These are phyloP conservation scores for Podospora didyma DNA, from an alignment of 495 filamentous ascomycete species.

Conservation along the genomic window DNA sequence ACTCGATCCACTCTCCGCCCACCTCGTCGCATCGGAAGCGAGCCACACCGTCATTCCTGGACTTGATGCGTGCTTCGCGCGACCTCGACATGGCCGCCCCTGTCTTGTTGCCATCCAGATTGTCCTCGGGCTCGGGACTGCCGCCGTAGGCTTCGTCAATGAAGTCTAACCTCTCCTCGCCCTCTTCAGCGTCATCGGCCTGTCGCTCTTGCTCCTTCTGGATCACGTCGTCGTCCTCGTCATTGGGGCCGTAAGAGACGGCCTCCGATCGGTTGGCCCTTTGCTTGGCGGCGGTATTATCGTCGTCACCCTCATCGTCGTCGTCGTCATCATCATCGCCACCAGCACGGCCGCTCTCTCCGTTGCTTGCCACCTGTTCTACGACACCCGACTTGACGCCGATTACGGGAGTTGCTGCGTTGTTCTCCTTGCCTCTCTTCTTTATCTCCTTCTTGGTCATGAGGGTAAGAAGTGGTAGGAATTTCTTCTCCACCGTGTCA, in stretches of 20 bases:
- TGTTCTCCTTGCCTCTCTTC: constrained; percentile 63
- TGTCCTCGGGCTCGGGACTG: constrained; percentile 41
- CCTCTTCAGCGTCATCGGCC: constrained; percentile 47
- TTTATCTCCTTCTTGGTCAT: constrained; percentile 72
- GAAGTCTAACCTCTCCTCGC: constrained; percentile 41
- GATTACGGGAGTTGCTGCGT: constrained; percentile 72
- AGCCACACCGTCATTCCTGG: constrained; percentile 58
- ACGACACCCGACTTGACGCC: constrained; percentile 71
- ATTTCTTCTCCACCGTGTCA: constrained; percentile 69
- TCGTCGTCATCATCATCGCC: constrained; percentile 65
- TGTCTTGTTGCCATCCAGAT: constrained; percentile 44
- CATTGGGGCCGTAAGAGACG: constrained; percentile 83
- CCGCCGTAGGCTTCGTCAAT: constrained; percentile 55
- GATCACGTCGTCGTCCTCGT: constrained; percentile 83
- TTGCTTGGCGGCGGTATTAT: constrained; percentile 77
- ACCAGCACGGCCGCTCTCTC: constrained; percentile 40
- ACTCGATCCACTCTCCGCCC: constrained; percentile 67
- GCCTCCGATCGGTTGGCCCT: constrained; percentile 70
- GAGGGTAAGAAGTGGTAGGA: constrained; percentile 65
- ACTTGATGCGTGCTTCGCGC: constrained; percentile 64
- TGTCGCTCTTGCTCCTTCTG: constrained; percentile 53
- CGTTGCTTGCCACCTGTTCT: constrained; percentile 49
- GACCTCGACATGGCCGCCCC: constrained; percentile 40
- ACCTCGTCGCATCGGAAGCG: constrained; percentile 77
- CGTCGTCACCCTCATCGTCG: constrained; percentile 72